phyloP scores from a whole-genome alignment of 2,329 filamentous ascomycete species.

The Knoxdaviesia capensis region DNA sequence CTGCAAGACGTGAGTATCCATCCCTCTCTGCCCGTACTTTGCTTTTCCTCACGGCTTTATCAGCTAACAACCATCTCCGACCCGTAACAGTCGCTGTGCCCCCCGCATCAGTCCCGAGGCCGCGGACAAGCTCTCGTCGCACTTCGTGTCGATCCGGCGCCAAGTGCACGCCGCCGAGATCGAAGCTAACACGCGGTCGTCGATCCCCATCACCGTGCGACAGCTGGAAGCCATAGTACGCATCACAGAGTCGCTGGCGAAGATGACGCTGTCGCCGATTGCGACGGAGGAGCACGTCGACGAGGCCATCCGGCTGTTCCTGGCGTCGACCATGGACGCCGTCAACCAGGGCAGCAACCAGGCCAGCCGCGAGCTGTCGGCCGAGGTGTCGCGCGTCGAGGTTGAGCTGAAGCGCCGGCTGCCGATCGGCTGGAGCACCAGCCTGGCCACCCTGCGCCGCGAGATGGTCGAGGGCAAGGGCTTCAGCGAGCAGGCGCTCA shows the following conservation, averaged over 20 bases:
- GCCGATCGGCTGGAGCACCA: conserved; percentile 91
- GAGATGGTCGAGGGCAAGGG: conserved; percentile 88
- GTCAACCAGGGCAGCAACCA: conserved; percentile 75
- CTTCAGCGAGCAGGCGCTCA: conserved; percentile 72
- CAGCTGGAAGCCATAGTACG: conserved; percentile 94
- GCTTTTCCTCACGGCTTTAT: background rate
- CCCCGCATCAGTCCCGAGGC: conserved; percentile 79
- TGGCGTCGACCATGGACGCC: conserved; percentile 94
- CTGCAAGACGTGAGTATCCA: conserved; percentile 63
- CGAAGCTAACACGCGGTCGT: conserved; percentile 74
- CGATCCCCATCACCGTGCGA: conserved; percentile 92
- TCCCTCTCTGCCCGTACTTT: background rate
- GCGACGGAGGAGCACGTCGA: conserved; percentile 87
- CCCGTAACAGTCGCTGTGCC: conserved; percentile 51
- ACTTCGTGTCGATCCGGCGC: conserved; percentile 89
- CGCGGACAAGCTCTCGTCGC: conserved; percentile 85
- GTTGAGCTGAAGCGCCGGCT: conserved; percentile 71
- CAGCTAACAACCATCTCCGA: conserved; percentile 10
- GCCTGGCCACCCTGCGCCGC: conserved; percentile 61
- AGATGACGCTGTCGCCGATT: conserved; percentile 67
- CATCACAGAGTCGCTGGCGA: conserved; percentile 89
- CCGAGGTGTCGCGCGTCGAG: conserved; percentile 74
- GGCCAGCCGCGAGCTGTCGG: conserved; percentile 73
- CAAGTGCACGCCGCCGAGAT: conserved; percentile 86
- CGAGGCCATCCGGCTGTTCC: conserved; percentile 89